Conservation (phyloP, 805 yeast species). For the Pichia scutulata region DNA sequence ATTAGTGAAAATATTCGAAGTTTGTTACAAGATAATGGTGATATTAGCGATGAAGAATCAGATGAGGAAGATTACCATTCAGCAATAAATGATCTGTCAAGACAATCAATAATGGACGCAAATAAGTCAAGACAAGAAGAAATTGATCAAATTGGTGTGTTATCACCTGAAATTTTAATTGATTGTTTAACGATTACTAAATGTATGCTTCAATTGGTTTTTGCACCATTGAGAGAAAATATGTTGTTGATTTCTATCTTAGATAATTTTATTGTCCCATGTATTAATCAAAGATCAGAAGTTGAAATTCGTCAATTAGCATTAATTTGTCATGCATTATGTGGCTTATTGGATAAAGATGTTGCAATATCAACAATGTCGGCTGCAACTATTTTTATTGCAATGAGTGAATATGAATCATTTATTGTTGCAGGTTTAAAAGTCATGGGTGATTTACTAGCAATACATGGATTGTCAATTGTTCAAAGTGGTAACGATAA, state of each 20-base stretch:
- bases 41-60: conserved; percentile 6
- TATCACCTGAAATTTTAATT: conserved; percentile 41
- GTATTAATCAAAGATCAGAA: conserved; percentile 50
- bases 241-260: conserved; percentile 60
- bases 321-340: conserved; percentile 67
- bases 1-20: neutral
- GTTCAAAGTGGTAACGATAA: conserved; percentile 45
- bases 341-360: conserved; percentile 61
- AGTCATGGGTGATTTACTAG: conserved; percentile 68
- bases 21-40: conserved; percentile 3
- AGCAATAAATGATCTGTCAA: conserved; percentile 25
- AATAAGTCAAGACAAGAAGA: conserved; percentile 28
- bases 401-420: conserved; percentile 50
- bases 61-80: conserved; percentile 19
- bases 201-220: conserved; percentile 59
- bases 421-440: conserved; percentile 57
- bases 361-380: conserved; percentile 56
- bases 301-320: conserved; percentile 56
- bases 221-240: conserved; percentile 57
- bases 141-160: conserved; percentile 31
- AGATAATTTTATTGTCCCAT: conserved; percentile 72
- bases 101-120: conserved; percentile 26
- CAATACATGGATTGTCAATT: conserved; percentile 66
- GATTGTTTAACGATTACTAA: conserved; percentile 65
- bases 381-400: conserved; percentile 60